phyloP scores from a whole-genome alignment of 768 basidiomycete genomes.

The Kwoniella heveanensis region DNA sequence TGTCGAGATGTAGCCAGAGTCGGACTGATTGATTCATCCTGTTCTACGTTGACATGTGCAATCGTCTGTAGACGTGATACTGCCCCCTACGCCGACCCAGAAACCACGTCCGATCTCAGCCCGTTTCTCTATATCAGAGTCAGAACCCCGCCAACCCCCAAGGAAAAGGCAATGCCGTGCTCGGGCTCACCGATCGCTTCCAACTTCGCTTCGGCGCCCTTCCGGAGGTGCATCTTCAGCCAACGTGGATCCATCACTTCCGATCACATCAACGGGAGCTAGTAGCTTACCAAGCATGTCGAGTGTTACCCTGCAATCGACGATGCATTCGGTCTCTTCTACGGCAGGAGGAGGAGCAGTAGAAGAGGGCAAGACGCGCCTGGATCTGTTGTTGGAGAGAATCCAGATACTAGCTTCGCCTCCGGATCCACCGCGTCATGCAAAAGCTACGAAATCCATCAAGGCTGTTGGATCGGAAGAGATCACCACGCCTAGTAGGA shows the following conservation, averaged over 20 bases:
- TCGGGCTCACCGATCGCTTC: slow-evolving; percentile 34
- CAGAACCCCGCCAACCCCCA: slow-evolving; percentile 8
- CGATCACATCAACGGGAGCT: no score
- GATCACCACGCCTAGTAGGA: slow-evolving; percentile 10
- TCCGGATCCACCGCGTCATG: not conserved
- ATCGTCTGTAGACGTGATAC: slow-evolving; percentile 10
- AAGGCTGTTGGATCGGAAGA: not conserved
- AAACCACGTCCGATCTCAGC: slow-evolving; percentile 31
- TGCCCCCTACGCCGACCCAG: slow-evolving; percentile 34
- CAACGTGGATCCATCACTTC: no score
- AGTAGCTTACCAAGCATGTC: not conserved
- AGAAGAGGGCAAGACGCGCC: slow-evolving; percentile 10
- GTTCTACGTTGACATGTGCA: no score
- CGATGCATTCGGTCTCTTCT: not conserved
- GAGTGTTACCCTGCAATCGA: not conserved
- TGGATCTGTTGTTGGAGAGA: slow-evolving; percentile 19
- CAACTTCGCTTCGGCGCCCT: slow-evolving; percentile 1
- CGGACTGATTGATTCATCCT: no score
- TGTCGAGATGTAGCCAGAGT: no score
- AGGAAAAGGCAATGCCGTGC: slow-evolving; percentile 36
- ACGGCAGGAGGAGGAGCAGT: not conserved
- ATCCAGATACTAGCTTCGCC: slow-evolving; percentile 16
- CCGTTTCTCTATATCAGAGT: slow-evolving; percentile 6
- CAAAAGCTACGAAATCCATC: not conserved
- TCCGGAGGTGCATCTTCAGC: no score